Evolutionary conservation across 768 basidiomycete species (phyloP).

Genomic region (Lactifluus rugatus): DNA sequence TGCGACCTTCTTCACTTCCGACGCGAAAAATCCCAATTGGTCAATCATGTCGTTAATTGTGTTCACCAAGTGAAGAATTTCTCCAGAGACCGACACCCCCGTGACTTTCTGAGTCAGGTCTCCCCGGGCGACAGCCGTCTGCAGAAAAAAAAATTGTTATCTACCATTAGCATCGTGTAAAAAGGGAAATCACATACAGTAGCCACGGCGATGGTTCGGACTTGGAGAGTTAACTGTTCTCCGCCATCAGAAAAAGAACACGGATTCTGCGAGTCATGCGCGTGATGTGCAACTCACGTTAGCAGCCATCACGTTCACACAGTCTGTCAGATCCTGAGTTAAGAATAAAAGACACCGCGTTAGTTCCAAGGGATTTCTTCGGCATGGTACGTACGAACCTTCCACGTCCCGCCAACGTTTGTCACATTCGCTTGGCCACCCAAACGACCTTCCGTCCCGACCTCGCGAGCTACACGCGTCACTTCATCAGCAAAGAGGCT

Average conservation of each 20-base stretch:
- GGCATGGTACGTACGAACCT: conserved; percentile 30
- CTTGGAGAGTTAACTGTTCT: conserved; percentile 76
- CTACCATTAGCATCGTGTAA: not conserved
- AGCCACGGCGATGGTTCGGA: conserved; percentile 85
- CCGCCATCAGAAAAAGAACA: not conserved
- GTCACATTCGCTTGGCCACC: conserved; percentile 92
- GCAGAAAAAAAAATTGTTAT: conserved; percentile 10
- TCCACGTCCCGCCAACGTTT: conserved; percentile 96
- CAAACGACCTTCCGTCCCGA: conserved; percentile 91
- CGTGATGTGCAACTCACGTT: conserved; percentile 45
- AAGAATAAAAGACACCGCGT: not conserved
- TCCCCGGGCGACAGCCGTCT: conserved; percentile 89
- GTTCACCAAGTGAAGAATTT: conserved; percentile 92
- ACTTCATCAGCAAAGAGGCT: conserved; percentile 81
- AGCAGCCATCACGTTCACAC: conserved; percentile 92
- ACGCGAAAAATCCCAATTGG: conserved; percentile 57
- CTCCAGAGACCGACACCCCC: conserved; percentile 87
- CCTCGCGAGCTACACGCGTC: conserved; percentile 85
- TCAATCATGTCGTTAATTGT: conserved; percentile 92
- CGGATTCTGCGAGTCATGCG: not conserved
- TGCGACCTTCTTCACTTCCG: conserved; percentile 90
- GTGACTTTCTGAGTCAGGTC: conserved; percentile 90
- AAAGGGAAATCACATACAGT: conserved; percentile 44
- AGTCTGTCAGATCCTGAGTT: conserved; percentile 74
- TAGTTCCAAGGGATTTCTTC: not conserved